Percentiles rank a stretch among this genome's conserved stretches.
Evolutionary conservation across 1,284 basidiomycete genomes (phyloP).

Genomic region (Rhodofomes roseus): DNA sequence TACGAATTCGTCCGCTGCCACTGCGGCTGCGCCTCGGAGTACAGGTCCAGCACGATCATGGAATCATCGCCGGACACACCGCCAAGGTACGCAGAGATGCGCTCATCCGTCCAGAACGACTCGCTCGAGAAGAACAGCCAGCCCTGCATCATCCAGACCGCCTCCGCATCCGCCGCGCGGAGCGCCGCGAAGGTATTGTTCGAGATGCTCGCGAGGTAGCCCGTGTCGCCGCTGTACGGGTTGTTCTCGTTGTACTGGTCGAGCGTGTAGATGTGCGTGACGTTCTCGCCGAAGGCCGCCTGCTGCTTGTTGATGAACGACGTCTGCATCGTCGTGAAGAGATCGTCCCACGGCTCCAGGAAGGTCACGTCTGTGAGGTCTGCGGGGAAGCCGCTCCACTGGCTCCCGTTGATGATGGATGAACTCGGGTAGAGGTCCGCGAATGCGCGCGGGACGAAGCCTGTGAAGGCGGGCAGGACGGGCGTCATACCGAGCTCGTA

Average conservation of each 20-base stretch:
- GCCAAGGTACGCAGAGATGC: constrained; percentile 36
- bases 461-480: constrained; percentile 40
- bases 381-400: constrained; percentile 34
- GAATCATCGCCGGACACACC: constrained; percentile 34
- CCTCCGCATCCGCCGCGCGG: constrained; percentile 36
- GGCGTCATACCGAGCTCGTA: constrained; percentile 43
- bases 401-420: constrained; percentile 33
- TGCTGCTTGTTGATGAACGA: constrained; percentile 40
- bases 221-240: constrained; percentile 32
- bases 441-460: constrained; percentile 38
- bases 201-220: constrained; percentile 34
- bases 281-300: constrained; percentile 33
- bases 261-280: constrained; percentile 41
- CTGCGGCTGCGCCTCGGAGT: constrained; percentile 37
- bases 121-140: constrained; percentile 39
- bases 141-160: constrained; percentile 43
- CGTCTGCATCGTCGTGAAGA: constrained; percentile 35
- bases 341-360: constrained; percentile 38
- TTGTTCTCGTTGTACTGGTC: constrained; percentile 45
- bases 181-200: constrained; percentile 34
- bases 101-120: constrained; percentile 37
- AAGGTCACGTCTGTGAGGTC: constrained; percentile 35
- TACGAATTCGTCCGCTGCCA: constrained; percentile 39
- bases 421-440: constrained; percentile 33
- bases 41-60: constrained; percentile 43